Percentiles rank a stretch among this genome's conserved stretches.
phyloP scores from a whole-genome alignment of 768 basidiomycete species.

The Tylopilus intermedius region DNA sequence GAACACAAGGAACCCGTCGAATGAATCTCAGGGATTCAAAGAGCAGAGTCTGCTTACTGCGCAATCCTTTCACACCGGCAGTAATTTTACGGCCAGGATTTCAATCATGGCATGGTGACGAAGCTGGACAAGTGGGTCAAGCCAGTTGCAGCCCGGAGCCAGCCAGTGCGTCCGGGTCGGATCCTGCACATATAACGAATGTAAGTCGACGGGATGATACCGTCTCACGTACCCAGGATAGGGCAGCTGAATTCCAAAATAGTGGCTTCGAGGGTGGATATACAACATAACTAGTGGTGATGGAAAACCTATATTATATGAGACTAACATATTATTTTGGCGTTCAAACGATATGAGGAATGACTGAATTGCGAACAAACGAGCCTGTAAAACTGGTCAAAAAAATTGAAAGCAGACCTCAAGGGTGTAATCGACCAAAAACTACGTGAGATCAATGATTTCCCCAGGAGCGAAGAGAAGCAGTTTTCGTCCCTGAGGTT shows the following conservation, averaged over 20 bases:
- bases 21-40: not conserved
- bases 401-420: not conserved
- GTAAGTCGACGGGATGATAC: too few species aligned
- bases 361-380: not conserved
- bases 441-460: constrained; percentile 19
- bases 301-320: constrained; percentile 62
- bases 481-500: not conserved
- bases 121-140: too few species aligned
- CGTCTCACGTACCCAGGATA: too few species aligned
- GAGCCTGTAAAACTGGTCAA: not conserved
- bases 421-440: not conserved
- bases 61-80: not conserved
- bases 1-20: not conserved
- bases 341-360: not conserved
- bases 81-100: too few species aligned
- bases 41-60: not conserved
- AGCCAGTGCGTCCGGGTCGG: too few species aligned
- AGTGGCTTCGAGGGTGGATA: too few species aligned
- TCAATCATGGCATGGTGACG: too few species aligned
- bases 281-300: too few species aligned
- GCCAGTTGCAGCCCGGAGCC: too few species aligned
- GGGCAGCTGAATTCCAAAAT: too few species aligned
- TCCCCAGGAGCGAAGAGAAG: not conserved
- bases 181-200: too few species aligned
- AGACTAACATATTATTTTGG: not conserved